A percentile compares a stretch with the other conserved stretches of the same genome.
Conservation (phyloP, 805 yeast species). For the Jamesozyma spencerorum region DNA sequence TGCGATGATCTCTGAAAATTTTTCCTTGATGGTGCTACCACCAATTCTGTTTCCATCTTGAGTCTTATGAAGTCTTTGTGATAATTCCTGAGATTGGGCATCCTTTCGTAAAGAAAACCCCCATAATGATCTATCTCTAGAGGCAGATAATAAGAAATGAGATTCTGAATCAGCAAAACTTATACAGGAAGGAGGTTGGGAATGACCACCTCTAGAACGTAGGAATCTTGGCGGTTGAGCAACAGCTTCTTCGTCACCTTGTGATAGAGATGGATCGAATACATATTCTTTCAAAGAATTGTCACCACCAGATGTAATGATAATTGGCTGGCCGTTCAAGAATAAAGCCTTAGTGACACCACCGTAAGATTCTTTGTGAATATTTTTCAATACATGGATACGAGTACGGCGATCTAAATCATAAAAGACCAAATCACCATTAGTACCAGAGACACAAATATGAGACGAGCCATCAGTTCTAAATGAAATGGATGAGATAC, state of each 20-base stretch:
- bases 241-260: constrained; percentile 38
- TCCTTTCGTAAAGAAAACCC: constrained; percentile 86
- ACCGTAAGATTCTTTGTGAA: constrained; percentile 66
- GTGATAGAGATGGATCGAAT: constrained; percentile 81
- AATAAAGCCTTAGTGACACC: constrained; percentile 70
- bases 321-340: constrained; percentile 83
- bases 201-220: constrained; percentile 96
- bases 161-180: constrained; percentile 71
- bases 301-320: constrained; percentile 86
- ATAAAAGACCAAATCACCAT: constrained; percentile 80
- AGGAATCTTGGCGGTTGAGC: constrained; percentile 85
- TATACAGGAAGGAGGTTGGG: constrained; percentile 74
- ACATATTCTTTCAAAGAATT: constrained; percentile 83
- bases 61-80: constrained; percentile 55
- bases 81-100: constrained; percentile 89
- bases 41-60: constrained; percentile 42
- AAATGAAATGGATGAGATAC: constrained; percentile 59
- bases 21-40: constrained; percentile 54
- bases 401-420: constrained; percentile 67
- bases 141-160: constrained; percentile 79
- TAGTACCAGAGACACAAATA: constrained; percentile 63
- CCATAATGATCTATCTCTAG: constrained; percentile 84
- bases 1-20: constrained; percentile 65
- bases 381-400: constrained; percentile 62
- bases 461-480: constrained; percentile 87